Evolutionary conservation across 495 filamentous ascomycete species (phyloP).

Genomic region (Daldinia childiae): DNA sequence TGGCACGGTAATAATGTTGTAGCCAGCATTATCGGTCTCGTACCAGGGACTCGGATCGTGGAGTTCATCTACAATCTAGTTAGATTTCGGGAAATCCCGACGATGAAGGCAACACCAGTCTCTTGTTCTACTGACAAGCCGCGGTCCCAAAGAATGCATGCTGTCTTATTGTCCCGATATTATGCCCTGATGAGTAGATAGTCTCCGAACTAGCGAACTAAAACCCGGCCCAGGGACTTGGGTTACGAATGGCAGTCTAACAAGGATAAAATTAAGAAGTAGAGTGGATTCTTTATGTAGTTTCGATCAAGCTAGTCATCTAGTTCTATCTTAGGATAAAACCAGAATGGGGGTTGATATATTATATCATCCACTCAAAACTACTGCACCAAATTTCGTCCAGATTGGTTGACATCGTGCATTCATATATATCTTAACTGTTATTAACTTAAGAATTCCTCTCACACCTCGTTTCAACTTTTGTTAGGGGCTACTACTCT

Average conservation of each 20-base stretch:
- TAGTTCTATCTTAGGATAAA: not conserved
- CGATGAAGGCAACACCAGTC: not conserved
- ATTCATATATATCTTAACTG: not conserved
- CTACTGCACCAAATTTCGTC: not conserved
- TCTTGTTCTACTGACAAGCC: not conserved
- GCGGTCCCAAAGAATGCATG: not conserved
- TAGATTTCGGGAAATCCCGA: conserved; percentile 3
- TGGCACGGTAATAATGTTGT: not conserved
- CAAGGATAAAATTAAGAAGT: not conserved
- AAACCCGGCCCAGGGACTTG: conserved; percentile 7
- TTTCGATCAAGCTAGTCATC: not conserved
- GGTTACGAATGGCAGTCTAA: not conserved
- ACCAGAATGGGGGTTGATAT: not conserved
- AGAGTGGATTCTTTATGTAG: not conserved
- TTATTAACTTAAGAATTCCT: not conserved
- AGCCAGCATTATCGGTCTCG: not conserved
- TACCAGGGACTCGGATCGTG: not conserved
- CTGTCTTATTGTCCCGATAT: not conserved
- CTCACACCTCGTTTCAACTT: not conserved
- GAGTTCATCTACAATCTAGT: not conserved
- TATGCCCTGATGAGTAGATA: not conserved
- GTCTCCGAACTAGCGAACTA: not conserved
- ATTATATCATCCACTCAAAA: not conserved
- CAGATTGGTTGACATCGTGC: not conserved
- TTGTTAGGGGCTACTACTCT: not conserved